Evolutionary conservation across 139 green algal species (phyloP), one percentile per base, ranked within the genome.

Genomic region (Volvox africanus): DNA sequence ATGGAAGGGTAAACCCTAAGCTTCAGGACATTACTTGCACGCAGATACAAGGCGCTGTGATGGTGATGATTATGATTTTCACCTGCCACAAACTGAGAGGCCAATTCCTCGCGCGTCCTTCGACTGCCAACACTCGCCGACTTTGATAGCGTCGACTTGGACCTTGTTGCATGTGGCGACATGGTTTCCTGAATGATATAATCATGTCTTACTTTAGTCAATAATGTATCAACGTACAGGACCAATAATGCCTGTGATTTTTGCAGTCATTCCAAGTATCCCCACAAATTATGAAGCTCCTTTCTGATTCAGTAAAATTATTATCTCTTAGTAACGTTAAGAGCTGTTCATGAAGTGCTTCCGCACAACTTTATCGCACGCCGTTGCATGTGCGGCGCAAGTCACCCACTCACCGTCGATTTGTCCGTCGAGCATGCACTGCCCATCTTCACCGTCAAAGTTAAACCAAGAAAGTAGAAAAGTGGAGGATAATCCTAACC

Each of bases 51-150:
- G 5, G 44, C 44, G 44, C 44, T 55, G 44, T 55, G 44, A 73
- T 73, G 65, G 21, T 24, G 5, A 30, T 69, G 62, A 69, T 19
- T 26, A 69, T 17, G 65, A 73, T 73, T 2, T 73, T 86, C 50
- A 87, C 81, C 81, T 36, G 81, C 81, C 5, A 78, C 30, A 65
- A 87, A 87, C 19, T 87, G 81, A 22, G 81, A 32, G 20, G 81
- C 81, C 16, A 87, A 55, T 17, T 87, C 81, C 32, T 87, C 81
- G 32, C 61, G 81, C 6, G 37, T 68, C 19, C 16, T 76, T 14
- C 81, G 81, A 30, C 81, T 87, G 16, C 61, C 81, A 13, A 3
- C 61, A 12, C 81, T 87, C 0, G 50, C 50, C 18, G 81, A 61
- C n/a, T 61, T 87, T 28, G 30, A 75, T 16, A 87, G 81, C 55